These are phyloP conservation scores for Peniophora sp. DNA, from an alignment of 1,284 basidiomycete species.

Conservation along the genomic window DNA sequence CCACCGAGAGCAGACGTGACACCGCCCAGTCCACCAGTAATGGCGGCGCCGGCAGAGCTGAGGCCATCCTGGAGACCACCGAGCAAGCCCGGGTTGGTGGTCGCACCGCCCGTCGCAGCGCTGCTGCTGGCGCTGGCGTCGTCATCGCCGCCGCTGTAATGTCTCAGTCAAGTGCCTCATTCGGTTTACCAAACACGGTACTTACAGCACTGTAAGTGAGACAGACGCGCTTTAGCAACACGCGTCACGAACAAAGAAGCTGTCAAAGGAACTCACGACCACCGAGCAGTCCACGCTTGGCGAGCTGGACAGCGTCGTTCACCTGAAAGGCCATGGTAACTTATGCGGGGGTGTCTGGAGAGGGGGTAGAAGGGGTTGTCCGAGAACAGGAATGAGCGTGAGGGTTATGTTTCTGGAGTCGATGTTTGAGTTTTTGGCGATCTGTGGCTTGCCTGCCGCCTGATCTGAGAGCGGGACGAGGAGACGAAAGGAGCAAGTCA, in stretches of 20 bases:
- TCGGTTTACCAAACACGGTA: no score
- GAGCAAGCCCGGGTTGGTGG: not conserved
- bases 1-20: slow-evolving; percentile 3
- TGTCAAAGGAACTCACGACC: slow-evolving; percentile 16
- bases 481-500: not conserved
- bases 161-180: no score
- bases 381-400: not conserved
- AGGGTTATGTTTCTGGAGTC: not conserved
- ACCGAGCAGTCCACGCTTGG: slow-evolving; percentile 20
- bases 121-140: not conserved
- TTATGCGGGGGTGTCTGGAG: not conserved
- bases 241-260: not conserved
- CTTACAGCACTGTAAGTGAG: no score
- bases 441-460: no score
- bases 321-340: not conserved
- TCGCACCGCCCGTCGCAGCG: not conserved
- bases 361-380: not conserved
- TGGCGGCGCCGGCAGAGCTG: slow-evolving; percentile 7
- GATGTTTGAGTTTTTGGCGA: no score
- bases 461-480: slow-evolving; percentile 1
- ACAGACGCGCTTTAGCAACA: no score
- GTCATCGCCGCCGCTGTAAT: not conserved
- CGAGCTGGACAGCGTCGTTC: not conserved
- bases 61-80: not conserved
- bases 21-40: slow-evolving; percentile 7